Conservation (phyloP, 495 filamentous ascomycete species). For the Apodospora peruviana region DNA sequence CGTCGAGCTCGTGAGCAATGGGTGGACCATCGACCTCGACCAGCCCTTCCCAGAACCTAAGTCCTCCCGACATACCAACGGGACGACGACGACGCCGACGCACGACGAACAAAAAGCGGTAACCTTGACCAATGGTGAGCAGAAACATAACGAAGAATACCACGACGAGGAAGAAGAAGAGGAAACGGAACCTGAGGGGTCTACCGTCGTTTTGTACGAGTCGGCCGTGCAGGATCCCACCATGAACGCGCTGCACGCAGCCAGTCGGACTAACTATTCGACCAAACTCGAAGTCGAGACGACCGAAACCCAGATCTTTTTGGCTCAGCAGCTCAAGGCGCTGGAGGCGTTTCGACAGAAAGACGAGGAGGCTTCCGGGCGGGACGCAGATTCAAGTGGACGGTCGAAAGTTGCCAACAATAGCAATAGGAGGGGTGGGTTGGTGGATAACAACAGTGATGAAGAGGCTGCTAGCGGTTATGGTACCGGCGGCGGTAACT, state of each 20-base stretch:
- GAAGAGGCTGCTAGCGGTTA: neutral
- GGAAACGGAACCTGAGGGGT: conserved; percentile 34
- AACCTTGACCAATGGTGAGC: neutral
- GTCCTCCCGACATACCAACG: neutral
- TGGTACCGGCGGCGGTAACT: neutral
- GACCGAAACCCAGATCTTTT: conserved; percentile 74
- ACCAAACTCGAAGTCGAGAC: conserved; percentile 62
- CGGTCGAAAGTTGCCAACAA: conserved; percentile 30
- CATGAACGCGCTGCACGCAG: conserved; percentile 51
- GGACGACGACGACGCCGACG: neutral
- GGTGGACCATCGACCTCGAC: conserved; percentile 78
- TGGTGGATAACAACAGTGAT: neutral
- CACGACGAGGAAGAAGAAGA: conserved; percentile 23
- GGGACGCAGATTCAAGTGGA: conserved; percentile 32
- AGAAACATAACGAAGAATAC: conserved; percentile 2
- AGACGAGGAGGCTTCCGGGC: conserved; percentile 57
- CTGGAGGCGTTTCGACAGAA: conserved; percentile 61
- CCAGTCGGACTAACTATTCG: conserved; percentile 42
- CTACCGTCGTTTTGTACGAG: conserved; percentile 70
- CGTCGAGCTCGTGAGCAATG: conserved; percentile 76
- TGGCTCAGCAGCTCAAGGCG: conserved; percentile 63
- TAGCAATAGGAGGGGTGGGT: neutral
- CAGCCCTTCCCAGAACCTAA: conserved; percentile 4
- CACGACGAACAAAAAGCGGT: too few relatives aligned
- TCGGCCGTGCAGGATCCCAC: conserved; percentile 70